Conservation (phyloP, 768 basidiomycete species). For the Candolleomyces efflorescens region DNA sequence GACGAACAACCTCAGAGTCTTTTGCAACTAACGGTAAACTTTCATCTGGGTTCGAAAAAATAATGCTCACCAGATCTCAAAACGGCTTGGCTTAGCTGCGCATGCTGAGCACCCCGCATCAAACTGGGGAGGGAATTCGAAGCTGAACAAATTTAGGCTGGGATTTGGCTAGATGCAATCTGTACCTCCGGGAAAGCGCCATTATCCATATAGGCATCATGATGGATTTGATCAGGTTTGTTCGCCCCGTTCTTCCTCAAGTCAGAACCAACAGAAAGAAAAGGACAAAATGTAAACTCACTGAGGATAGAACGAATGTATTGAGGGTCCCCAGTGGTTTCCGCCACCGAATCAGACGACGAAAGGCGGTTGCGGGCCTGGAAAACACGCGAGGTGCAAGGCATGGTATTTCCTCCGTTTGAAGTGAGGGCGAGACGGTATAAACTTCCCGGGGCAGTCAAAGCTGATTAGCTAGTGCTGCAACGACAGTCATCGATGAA, state of each 20-base stretch:
- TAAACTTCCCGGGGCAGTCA: slow-evolving; percentile 63
- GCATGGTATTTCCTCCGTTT: slow-evolving; percentile 65
- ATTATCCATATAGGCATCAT: too few relatives aligned
- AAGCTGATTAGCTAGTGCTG: too few relatives aligned
- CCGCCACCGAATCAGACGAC: slow-evolving; percentile 35
- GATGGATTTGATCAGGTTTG: slow-evolving; percentile 68
- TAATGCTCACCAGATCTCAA: slow-evolving; percentile 59
- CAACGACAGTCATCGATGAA: too few relatives aligned
- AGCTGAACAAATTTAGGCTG: too few relatives aligned
- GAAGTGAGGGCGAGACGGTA: slow-evolving; percentile 64
- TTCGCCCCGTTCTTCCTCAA: slow-evolving; percentile 48
- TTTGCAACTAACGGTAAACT: not conserved
- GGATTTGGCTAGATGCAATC: not conserved
- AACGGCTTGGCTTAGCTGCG: slow-evolving; percentile 66
- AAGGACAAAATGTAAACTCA: slow-evolving; percentile 28
- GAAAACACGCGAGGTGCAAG: slow-evolving; percentile 58
- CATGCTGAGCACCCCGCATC: slow-evolving; percentile 76
- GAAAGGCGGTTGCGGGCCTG: slow-evolving; percentile 43
- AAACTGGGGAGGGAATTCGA: slow-evolving; percentile 76
- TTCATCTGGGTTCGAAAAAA: not conserved
- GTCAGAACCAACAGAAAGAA: slow-evolving; percentile 5
- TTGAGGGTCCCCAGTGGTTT: slow-evolving; percentile 41
- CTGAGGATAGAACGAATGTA: slow-evolving; percentile 70
- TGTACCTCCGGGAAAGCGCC: slow-evolving; percentile 60
- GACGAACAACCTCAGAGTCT: slow-evolving; percentile 66